A percentile compares a stretch with the other conserved stretches of the same genome.
Conservation (phyloP, 1,284 basidiomycete genomes). For the Jaminaea rosea region DNA sequence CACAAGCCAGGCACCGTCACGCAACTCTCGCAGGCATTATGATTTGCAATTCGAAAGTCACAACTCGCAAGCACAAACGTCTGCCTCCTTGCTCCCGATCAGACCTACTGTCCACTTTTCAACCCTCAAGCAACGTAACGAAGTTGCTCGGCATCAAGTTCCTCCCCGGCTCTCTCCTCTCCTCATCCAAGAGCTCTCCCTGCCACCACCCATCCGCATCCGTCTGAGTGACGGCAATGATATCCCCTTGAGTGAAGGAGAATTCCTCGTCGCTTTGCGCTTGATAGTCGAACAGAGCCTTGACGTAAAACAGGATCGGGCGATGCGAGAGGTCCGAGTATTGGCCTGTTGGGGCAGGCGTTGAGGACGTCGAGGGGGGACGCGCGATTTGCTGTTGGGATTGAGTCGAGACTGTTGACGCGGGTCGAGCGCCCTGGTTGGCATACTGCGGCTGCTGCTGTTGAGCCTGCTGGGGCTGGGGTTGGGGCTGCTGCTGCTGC, state of each 20-base stretch:
- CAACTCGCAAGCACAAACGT: too few relatives aligned
- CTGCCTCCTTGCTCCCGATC: too few relatives aligned
- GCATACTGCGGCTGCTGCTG: slow-evolving; percentile 8
- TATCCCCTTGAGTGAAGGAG: slow-evolving; percentile 81
- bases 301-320: slow-evolving; percentile 66
- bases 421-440: slow-evolving; percentile 2
- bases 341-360: slow-evolving; percentile 56
- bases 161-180: slow-evolving; percentile 63
- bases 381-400: too few relatives aligned
- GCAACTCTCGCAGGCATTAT: too few relatives aligned
- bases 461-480: slow-evolving; percentile 15
- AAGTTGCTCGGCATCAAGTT: slow-evolving; percentile 91
- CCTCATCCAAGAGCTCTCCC: slow-evolving; percentile 70
- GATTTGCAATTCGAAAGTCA: too few relatives aligned
- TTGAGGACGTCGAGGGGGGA: too few relatives aligned
- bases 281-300: slow-evolving; percentile 78
- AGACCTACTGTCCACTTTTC: too few relatives aligned
- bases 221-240: slow-evolving; percentile 81
- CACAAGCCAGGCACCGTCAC: too few relatives aligned
- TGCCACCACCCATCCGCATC: slow-evolving; percentile 94
- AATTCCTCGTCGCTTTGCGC: slow-evolving; percentile 74
- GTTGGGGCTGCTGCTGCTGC: slow-evolving; percentile 6
- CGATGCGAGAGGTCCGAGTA: slow-evolving; percentile 69
- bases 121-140: slow-evolving; percentile 57
- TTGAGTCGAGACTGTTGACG: not conserved